Evolutionary conservation across 2,329 filamentous ascomycete species (phyloP), one percentile per base, ranked within the genome.

Genomic region (Huntiella moniliformis): DNA sequence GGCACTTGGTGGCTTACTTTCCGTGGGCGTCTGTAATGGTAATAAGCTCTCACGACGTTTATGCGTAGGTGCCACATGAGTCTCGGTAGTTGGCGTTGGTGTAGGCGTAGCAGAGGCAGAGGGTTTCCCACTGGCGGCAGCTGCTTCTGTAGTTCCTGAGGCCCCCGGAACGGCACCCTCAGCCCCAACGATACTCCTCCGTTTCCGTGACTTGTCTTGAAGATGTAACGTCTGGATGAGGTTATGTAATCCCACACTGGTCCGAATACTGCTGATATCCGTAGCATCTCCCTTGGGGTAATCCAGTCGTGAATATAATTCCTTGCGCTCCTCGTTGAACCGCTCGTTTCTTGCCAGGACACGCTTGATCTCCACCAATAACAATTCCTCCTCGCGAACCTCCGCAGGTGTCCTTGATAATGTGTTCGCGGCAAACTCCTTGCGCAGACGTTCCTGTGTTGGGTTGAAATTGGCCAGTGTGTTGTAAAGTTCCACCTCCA

Each of bases 131-230:
- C 43, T n/a, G 2, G 35, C 41, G 38, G 56, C 56, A 7, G 60
- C 59, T 52, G 56, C 62, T 8, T 28, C 22, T 28, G 22, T 28
- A 28, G 6, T 8, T 28, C 22, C 22, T 44, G 55, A 59, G 52
- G 55, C 61, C 7, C 70, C 66, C 47, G 65, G 70, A 28, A 61
- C 60, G 22, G 66, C 69, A 18, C 80, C 79, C 6, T 68, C 64
- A 55, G 79, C 69, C 2, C 71, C 74, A 55, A 80, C 70, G 18
- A 81, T 64, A 4, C 78, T 78, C 58, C 79, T 85, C 49, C 84
- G 79, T 62, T 95, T 95, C 68, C 93, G 92, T 51, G 77, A 78
- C 60, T 91, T 87, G 61, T 95, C 88, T 45, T 78, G 78, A 47
- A 73, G 75, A 60, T 93, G 74, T 33, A 96, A 73, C 52, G 80